Evolutionary conservation across 2,329 filamentous ascomycete species (phyloP).

Genomic region (Clonostachys chloroleuca): DNA sequence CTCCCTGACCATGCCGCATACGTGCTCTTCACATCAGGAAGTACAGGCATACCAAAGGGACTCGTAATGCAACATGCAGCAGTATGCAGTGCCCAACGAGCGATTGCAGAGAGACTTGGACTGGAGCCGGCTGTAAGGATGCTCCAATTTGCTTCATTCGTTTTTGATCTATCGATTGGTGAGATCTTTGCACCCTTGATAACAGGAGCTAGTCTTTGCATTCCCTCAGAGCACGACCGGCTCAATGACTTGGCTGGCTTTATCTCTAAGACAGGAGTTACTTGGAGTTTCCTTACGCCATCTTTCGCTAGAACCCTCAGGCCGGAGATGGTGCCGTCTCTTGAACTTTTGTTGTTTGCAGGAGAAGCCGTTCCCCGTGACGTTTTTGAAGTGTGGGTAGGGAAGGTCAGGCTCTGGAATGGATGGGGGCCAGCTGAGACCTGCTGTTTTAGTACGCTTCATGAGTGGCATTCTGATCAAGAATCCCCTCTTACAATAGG

Average conservation of each 20-base stretch:
- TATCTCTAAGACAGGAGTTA: neutral
- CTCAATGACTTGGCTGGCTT: neutral
- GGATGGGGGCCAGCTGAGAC: slow-evolving; percentile 6
- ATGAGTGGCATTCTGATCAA: neutral
- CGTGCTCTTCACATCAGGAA: slow-evolving; percentile 8
- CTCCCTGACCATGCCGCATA: slow-evolving; percentile 3
- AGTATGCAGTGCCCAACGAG: slow-evolving; percentile 6
- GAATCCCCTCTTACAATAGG: slow-evolving; percentile 2
- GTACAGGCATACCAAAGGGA: slow-evolving; percentile 7
- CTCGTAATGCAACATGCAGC: slow-evolving; percentile 5
- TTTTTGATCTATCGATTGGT: slow-evolving; percentile 3
- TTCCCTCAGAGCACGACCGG: neutral
- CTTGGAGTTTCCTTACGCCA: neutral
- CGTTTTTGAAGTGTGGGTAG: slow-evolving; percentile 4
- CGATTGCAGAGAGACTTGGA: slow-evolving; percentile 9
- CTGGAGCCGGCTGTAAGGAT: slow-evolving; percentile 6
- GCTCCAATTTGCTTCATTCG: slow-evolving; percentile 3
- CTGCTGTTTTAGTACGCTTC: slow-evolving; percentile 2
- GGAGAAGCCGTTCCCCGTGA: slow-evolving; percentile 4
- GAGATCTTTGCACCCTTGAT: slow-evolving; percentile 2
- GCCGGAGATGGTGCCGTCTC: neutral
- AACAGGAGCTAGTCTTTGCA: neutral
- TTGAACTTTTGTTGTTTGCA: slow-evolving; percentile 3
- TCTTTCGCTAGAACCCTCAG: neutral
- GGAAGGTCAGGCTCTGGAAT: slow-evolving; percentile 1